Base-by-base conservation (phyloP, 1,139 yeast species). In the Geotrichum australiense region DNA sequence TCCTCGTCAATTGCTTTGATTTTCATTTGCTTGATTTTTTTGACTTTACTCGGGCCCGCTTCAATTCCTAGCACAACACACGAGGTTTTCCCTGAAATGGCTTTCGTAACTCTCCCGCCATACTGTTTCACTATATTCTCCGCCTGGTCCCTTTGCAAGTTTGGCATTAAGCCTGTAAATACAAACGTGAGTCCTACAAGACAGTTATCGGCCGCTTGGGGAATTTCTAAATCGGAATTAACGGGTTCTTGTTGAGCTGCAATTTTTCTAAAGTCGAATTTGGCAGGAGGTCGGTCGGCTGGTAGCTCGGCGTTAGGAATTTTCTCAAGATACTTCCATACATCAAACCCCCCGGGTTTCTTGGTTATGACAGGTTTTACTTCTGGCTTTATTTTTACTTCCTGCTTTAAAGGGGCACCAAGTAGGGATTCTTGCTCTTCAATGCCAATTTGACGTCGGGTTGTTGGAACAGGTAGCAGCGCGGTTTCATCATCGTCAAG, bases 21-120 rank as follows among this genome's bases (percentile, higher is more conserved):
- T 10, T 74, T 73, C 50, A 79, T 65, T 42, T 76, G 73, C 53
- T 75, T 80, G 53, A 93, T 89, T 56, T 80, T 85, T 52, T 78
- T 76, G 36, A 91, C 77, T 61, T 91, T 91, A n/a, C 87, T 78
- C 1, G 97, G 97, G 0, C 98, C 98, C 1, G 98, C 98, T 53
- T 89, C 96, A 41, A 76, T 85, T 5, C 98, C 98, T 24, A 91
- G 70, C 1, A 91, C 96, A 4, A 91, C 96, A 36, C 87, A 70
- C 27, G 86, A 76, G 0, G 98, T 91, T 55, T 81, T 84, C 15
- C 86, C 78, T 42, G 93, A 82, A 23, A 89, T 81, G 0, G 95
- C 75, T 50, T 84, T 78, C 2, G 96, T 85, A 8, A 89, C 95
- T 54, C 80, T 80, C n/a, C 96, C 98, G 12, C 98, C 98, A 55